Evolutionary conservation across 139 green algal genomes (phyloP).

Genomic region (Asterochloris erici): DNA sequence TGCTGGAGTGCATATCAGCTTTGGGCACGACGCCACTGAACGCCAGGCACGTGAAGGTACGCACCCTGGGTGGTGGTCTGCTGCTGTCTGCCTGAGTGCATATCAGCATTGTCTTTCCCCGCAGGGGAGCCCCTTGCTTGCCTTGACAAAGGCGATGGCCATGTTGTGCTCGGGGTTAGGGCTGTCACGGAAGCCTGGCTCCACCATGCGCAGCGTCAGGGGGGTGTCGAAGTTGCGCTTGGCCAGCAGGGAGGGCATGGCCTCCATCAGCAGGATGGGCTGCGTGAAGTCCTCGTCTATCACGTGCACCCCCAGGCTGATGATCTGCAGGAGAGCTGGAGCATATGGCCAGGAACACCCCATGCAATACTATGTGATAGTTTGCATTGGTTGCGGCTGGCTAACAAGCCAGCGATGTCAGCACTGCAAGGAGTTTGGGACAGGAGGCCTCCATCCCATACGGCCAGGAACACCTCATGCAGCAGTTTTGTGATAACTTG

Average conservation of each 20-base stretch:
- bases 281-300: conserved; percentile 35
- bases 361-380: too few relatives aligned
- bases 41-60: not conserved
- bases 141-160: conserved; percentile 75
- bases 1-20: too few relatives aligned
- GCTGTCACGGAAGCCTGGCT: conserved; percentile 71
- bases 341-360: too few relatives aligned
- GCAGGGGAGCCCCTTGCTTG: conserved; percentile 6
- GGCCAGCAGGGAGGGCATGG: conserved; percentile 67
- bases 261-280: conserved; percentile 60
- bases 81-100: not conserved
- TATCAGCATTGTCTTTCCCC: not conserved
- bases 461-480: too few relatives aligned
- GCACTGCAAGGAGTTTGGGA: too few relatives aligned
- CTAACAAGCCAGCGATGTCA: too few relatives aligned
- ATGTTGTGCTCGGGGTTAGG: conserved; percentile 52
- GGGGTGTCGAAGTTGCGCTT: conserved; percentile 59
- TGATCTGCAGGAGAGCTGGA: conserved; percentile 42
- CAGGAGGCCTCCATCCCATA: too few relatives aligned
- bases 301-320: conserved; percentile 68
- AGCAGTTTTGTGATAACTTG: too few relatives aligned
- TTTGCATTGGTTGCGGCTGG: too few relatives aligned
- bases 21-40: too few relatives aligned
- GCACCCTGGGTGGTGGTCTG: too few relatives aligned
- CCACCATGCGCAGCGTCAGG: conserved; percentile 46